These are phyloP conservation scores for Hygrocybe punicea DNA, from an alignment of 768 basidiomycete species.

Conservation along the genomic window DNA sequence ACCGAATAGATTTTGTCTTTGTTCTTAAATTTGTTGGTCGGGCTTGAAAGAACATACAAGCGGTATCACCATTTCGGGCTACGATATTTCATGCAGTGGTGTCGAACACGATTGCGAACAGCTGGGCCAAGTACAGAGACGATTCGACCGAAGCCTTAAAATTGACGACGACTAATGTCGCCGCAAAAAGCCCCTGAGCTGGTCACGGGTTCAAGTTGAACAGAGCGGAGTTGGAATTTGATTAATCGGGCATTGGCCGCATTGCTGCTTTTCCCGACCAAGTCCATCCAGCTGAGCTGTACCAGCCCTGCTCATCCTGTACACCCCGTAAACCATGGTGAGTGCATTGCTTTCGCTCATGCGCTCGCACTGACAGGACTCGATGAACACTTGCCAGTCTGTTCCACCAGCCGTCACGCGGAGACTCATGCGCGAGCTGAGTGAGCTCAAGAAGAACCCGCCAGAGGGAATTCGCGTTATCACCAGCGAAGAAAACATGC, in stretches of 20 bases:
- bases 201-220: background rate
- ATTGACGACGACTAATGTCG: no score
- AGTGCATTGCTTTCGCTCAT: background rate
- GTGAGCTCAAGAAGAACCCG: conserved; percentile 74
- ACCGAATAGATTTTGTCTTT: conserved; percentile 76
- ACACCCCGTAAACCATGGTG: background rate
- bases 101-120: conserved; percentile 82
- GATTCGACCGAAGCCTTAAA: conserved; percentile 58
- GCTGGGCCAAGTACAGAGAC: conserved; percentile 61
- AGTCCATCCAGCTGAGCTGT: no score
- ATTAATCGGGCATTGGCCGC: background rate
- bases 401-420: conserved; percentile 63
- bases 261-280: background rate
- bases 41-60: background rate
- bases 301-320: no score
- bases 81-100: conserved; percentile 95
- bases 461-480: conserved; percentile 91
- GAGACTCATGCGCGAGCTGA: conserved; percentile 83
- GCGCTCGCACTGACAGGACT: background rate
- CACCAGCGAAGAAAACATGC: conserved; percentile 82
- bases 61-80: conserved; percentile 74
- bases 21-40: conserved; percentile 57
- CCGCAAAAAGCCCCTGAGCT: no score
- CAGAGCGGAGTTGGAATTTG: background rate
- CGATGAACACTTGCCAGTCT: conserved; percentile 33